Conservation (phyloP, 768 basidiomycete species). For the Suillus fuscotomentosus region DNA sequence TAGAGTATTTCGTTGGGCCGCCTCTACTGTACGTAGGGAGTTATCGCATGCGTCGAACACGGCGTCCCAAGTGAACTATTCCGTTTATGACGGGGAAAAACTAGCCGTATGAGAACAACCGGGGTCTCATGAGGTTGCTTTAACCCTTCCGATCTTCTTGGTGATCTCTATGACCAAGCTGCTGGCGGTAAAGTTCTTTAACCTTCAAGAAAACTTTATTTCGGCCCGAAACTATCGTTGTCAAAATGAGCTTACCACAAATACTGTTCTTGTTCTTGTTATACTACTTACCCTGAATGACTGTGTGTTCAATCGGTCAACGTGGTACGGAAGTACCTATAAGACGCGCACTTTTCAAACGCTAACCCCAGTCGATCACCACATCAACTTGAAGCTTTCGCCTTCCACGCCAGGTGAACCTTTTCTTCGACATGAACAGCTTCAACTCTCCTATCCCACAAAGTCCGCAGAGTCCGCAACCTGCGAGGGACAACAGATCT, state of each 20-base stretch:
- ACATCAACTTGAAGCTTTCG: background rate
- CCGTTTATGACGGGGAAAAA: background rate
- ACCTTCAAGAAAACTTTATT: background rate
- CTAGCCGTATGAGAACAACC: background rate
- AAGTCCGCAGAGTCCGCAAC: background rate
- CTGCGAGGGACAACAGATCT: background rate
- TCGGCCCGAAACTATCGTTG: constrained; percentile 1
- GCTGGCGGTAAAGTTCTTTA: background rate
- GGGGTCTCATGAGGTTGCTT: background rate
- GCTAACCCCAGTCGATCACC: background rate
- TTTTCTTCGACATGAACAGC: background rate
- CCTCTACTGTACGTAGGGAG: background rate
- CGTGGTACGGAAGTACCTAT: background rate
- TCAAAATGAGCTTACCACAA: background rate
- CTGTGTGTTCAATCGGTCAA: background rate
- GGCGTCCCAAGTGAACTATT: background rate
- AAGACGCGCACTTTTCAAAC: background rate
- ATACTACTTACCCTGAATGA: background rate
- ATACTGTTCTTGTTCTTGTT: background rate
- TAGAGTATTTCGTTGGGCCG: background rate
- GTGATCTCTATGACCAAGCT: background rate
- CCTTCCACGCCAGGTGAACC: too few relatives aligned
- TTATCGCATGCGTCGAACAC: background rate
- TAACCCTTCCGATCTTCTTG: background rate
- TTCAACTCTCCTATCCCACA: background rate